These are phyloP conservation scores for Rhizophagus sp. DNA, from an alignment of 192 early-diverging fungal genomes.

Conservation along the genomic window DNA sequence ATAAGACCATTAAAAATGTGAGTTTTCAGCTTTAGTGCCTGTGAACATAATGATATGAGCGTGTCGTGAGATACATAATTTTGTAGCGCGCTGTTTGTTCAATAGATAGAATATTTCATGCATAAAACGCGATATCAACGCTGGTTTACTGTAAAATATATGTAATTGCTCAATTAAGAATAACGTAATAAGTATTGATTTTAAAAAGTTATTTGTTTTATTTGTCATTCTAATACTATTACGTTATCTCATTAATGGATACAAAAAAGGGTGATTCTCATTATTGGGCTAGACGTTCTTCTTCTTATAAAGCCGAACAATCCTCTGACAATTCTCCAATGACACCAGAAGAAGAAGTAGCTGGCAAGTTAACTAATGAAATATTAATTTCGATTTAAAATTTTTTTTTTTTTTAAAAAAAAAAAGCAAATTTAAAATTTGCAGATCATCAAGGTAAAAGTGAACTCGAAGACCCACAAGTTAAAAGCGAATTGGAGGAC, in stretches of 20 bases:
- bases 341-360: not conserved
- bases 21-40: not conserved
- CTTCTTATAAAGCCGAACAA: not conserved
- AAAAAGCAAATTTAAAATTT: not conserved
- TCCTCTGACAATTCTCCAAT: not conserved
- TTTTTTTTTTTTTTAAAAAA: no score
- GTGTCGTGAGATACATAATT: not conserved
- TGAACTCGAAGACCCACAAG: constrained; percentile 23
- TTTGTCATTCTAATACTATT: no score
- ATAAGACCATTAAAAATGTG: constrained; percentile 21
- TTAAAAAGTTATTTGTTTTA: no score
- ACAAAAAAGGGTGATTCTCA: constrained; percentile 5
- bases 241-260: not conserved
- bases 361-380: not conserved
- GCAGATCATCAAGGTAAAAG: constrained; percentile 25
- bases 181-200: no score
- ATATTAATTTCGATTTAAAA: no score
- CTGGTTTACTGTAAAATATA: no score
- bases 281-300: constrained; percentile 16
- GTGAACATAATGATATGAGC: not conserved
- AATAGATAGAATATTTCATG: no score
- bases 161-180: no score
- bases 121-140: no score
- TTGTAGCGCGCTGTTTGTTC: not conserved
- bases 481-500: constrained; percentile 51